Conservation (phyloP, 352 stramenopile genomes). For the Phytophthora pinifolia region DNA sequence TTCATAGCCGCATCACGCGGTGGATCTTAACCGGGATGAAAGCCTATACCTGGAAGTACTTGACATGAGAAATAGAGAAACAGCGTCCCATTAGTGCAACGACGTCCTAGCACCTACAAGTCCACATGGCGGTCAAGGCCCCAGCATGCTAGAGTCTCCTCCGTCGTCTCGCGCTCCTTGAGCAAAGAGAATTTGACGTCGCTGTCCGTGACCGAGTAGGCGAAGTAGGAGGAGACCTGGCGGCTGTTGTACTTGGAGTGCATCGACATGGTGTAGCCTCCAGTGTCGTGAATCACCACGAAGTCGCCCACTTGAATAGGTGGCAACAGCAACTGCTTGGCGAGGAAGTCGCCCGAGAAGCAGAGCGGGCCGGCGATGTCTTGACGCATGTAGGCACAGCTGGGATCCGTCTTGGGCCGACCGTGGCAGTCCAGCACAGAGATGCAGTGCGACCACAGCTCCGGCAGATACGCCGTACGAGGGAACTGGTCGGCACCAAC, state of each 20-base stretch:
- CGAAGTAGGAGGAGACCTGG: constrained; percentile 64
- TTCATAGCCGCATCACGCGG: constrained; percentile 4
- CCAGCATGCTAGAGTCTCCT: constrained; percentile 75
- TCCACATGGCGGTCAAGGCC: constrained; percentile 48
- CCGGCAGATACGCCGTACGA: constrained; percentile 83
- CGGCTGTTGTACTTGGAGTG: constrained; percentile 90
- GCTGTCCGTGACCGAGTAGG: constrained; percentile 38
- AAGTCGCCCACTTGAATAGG: constrained; percentile 75
- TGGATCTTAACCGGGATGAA: constrained; percentile 11
- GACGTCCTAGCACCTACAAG: too few species aligned
- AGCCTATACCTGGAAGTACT: constrained; percentile 14
- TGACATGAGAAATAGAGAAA: constrained; percentile 25
- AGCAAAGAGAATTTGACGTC: constrained; percentile 55
- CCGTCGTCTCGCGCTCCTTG: constrained; percentile 64
- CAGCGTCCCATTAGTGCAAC: too few species aligned
- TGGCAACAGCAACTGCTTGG: constrained; percentile 68
- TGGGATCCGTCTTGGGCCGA: constrained; percentile 37
- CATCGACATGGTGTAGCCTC: constrained; percentile 89
- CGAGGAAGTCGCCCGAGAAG: constrained; percentile 92
- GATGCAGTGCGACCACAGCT: constrained; percentile 84
- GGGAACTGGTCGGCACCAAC: constrained; percentile 91
- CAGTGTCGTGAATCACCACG: constrained; percentile 86
- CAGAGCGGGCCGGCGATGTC: constrained; percentile 92
- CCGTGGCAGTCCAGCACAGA: constrained; percentile 64
- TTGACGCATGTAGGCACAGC: constrained; percentile 51